Evolutionary conservation across 805 yeast species (phyloP), one percentile per base, ranked within the genome.

Genomic region (Yamadazyma insecticola): DNA sequence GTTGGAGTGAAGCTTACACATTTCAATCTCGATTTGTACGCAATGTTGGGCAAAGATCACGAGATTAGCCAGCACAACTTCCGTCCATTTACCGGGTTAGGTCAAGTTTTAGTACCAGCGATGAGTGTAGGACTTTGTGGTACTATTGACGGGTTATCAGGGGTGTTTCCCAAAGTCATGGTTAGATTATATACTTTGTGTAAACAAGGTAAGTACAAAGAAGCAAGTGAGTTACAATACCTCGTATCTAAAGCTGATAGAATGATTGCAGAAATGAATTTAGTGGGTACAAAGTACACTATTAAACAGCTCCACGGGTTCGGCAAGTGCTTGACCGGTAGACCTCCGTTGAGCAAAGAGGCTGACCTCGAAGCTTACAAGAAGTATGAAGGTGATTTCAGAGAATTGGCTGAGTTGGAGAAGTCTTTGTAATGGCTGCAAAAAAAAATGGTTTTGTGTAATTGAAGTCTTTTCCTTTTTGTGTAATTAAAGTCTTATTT

Each of bases 1-100:
- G 57, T 57, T 16, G 70, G 67, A 11, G 40, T 55, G 22, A 50
- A 63, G 43, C 37, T 51, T 27, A 46, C 55, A 16, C 55, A 51
- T 24, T 44, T 44, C 37, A 45, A 48, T 32, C 40, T 51, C 33
- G 52, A 43, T 23, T 27, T 36, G 20, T 47, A 50, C 24, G 37
- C 52, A 11, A 21, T 50, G 15, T 24, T 50, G 11, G 48, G 50
- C 6, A 41, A 37, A 24, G 42, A 45, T 15, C 28, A 28, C 2
- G 35, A 36, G 16, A 29, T 31, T 10, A 17, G 25, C 33, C 37
- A 28, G 12, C 35, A 47, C 26, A 44, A 47, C 35, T 51, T 51
- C 39, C 39, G 36, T 23, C 43, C 45, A 11, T 48, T 51, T 26
- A 51, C 57, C 7, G 57, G 57, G 1, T 34, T 51, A 25, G 57